These are phyloP conservation scores for Herpetomonas muscarum DNA, from an alignment of 208 protist species.

Conservation along the genomic window DNA sequence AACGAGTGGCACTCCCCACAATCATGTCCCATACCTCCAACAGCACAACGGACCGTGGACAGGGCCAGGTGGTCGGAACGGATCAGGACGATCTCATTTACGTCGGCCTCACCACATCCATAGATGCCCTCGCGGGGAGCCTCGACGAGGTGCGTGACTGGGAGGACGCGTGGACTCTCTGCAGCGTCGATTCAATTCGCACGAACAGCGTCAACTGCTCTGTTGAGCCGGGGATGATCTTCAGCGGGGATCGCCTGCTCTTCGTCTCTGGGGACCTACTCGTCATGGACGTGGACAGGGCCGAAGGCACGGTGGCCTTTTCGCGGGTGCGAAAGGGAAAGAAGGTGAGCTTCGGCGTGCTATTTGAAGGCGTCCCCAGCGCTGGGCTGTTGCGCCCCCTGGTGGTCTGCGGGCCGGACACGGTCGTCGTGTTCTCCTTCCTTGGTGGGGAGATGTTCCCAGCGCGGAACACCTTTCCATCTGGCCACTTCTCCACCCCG, in stretches of 20 bases:
- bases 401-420: slow-evolving; percentile 59
- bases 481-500: slow-evolving; percentile 34
- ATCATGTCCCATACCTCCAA: neutral
- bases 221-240: slow-evolving; percentile 77
- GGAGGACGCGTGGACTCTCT: slow-evolving; percentile 80
- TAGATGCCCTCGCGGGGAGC: slow-evolving; percentile 31
- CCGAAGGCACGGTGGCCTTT: slow-evolving; percentile 62
- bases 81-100: too few species aligned
- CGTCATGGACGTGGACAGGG: slow-evolving; percentile 56
- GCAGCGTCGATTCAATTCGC: slow-evolving; percentile 54
- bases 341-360: slow-evolving; percentile 66
- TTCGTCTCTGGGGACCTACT: slow-evolving; percentile 72
- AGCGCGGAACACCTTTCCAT: slow-evolving; percentile 57
- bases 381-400: slow-evolving; percentile 48
- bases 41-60: too few species aligned
- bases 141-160: slow-evolving; percentile 56
- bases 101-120: slow-evolving; percentile 73
- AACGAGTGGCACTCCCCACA: neutral
- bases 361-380: slow-evolving; percentile 68
- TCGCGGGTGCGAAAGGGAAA: slow-evolving; percentile 58
- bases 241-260: slow-evolving; percentile 55
- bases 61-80: too few species aligned
- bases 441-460: slow-evolving; percentile 63
- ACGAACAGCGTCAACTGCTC: slow-evolving; percentile 87
- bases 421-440: slow-evolving; percentile 81